These are phyloP conservation scores for Lodderomyces elongisporus DNA, from an alignment of 1,139 yeast genomes.

Conservation along the genomic window DNA sequence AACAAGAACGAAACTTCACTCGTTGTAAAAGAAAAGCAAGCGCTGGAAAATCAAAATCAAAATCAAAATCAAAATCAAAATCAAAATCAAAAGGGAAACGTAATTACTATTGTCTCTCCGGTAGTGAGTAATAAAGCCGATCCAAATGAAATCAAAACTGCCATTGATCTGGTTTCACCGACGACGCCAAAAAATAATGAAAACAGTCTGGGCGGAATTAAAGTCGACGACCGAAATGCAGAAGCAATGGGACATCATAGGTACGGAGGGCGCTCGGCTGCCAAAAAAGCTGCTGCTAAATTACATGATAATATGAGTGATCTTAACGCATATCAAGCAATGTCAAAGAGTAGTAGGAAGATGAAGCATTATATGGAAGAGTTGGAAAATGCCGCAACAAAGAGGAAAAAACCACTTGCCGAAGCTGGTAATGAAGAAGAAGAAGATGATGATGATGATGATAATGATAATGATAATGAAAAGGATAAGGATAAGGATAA, in stretches of 20 bases:
- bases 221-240: neutral
- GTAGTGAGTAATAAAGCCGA: neutral
- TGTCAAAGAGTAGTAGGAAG: slow-evolving; percentile 34
- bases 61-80: neutral
- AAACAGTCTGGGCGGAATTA: slow-evolving; percentile 8
- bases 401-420: slow-evolving; percentile 8
- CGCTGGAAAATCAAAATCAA: neutral
- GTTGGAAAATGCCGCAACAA: slow-evolving; percentile 18
- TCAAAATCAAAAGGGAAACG: neutral
- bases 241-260: neutral
- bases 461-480: slow-evolving; percentile 2
- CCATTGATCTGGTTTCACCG: slow-evolving; percentile 1
- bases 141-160: slow-evolving; percentile 1
- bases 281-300: slow-evolving; percentile 59
- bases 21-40: neutral
- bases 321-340: slow-evolving; percentile 54
- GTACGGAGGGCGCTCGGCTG: slow-evolving; percentile 46
- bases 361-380: slow-evolving; percentile 37
- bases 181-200: slow-evolving; percentile 4
- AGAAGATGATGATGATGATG: neutral
- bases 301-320: slow-evolving; percentile 68
- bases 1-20: slow-evolving; percentile 2
- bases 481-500: neutral
- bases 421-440: no score
- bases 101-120: neutral